Percentiles rank a stretch among this genome's conserved stretches.
Conservation (phyloP, 2,329 filamentous ascomycete species). For the Apiospora malaysiana region DNA sequence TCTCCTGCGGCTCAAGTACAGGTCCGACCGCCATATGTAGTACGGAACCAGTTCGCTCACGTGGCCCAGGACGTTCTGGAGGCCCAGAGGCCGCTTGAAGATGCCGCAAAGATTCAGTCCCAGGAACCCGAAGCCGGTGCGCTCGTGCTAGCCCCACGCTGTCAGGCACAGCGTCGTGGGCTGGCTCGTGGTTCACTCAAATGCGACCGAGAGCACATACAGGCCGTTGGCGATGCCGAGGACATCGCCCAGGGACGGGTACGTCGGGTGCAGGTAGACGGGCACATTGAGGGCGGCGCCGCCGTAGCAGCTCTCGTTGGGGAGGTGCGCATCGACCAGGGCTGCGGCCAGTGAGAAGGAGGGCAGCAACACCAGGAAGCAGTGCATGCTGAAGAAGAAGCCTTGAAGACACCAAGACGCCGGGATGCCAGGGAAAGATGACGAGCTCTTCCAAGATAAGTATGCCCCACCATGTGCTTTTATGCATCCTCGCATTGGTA, state of each 20-base stretch:
- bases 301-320: too few species aligned
- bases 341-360: neutral
- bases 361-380: neutral
- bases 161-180: slow-evolving; percentile 37
- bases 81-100: slow-evolving; percentile 58
- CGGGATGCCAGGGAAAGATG: neutral
- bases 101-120: slow-evolving; percentile 57
- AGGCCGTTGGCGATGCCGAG: too few species aligned
- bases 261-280: too few species aligned
- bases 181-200: slow-evolving; percentile 32
- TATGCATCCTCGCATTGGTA: neutral
- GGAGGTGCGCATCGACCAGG: too few species aligned
- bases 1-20: slow-evolving; percentile 38
- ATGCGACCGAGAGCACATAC: too few species aligned
- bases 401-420: neutral
- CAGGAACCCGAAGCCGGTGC: slow-evolving; percentile 54
- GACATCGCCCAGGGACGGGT: too few species aligned
- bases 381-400: neutral
- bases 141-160: slow-evolving; percentile 54
- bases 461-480: neutral
- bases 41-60: slow-evolving; percentile 59
- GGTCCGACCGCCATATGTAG: slow-evolving; percentile 50
- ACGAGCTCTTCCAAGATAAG: neutral
- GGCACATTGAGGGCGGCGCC: too few species aligned
- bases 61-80: slow-evolving; percentile 62